Conservation (phyloP, 73 alveolate species). For the Paramecium pentaurelia region DNA sequence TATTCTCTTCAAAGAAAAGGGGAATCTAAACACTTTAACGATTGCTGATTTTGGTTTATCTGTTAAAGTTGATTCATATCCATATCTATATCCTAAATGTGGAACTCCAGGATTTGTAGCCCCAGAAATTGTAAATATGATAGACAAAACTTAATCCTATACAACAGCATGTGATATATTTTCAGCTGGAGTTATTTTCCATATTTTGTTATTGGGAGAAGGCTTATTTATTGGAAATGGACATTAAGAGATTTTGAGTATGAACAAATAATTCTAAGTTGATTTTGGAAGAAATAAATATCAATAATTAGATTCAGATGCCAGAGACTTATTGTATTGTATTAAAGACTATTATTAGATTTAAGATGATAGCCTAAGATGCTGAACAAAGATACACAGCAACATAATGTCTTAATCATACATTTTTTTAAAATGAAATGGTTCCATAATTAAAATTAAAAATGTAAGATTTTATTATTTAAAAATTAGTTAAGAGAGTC, state of each 20-base stretch:
- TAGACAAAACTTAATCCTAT: conserved; percentile 25
- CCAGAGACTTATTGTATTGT: conserved; percentile 21
- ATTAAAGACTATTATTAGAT: not conserved
- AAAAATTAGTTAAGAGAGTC: not conserved
- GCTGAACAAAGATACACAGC: conserved; percentile 1
- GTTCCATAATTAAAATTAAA: not conserved
- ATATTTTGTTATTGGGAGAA: conserved; percentile 36
- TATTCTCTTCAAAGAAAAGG: conserved; percentile 27
- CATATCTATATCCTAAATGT: conserved; percentile 51
- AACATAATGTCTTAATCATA: not conserved
- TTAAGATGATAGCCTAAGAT: not conserved
- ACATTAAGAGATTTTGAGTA: not conserved
- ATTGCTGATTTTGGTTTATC: conserved; percentile 59
- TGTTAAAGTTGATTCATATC: conserved; percentile 22
- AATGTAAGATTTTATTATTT: not conserved
- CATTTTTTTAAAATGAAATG: not conserved
- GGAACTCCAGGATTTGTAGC: conserved; percentile 83
- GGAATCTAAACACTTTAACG: not conserved
- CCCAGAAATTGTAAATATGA: conserved; percentile 69
- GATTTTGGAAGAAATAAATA: not conserved
- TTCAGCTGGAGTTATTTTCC: conserved; percentile 59
- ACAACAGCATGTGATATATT: conserved; percentile 48
- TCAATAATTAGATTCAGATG: not conserved
- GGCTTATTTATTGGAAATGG: conserved; percentile 28
- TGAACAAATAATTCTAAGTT: not conserved